phyloP scores from a whole-genome alignment of 176 grass and related monocot genomes.

The Phoenix roebelenii region DNA sequence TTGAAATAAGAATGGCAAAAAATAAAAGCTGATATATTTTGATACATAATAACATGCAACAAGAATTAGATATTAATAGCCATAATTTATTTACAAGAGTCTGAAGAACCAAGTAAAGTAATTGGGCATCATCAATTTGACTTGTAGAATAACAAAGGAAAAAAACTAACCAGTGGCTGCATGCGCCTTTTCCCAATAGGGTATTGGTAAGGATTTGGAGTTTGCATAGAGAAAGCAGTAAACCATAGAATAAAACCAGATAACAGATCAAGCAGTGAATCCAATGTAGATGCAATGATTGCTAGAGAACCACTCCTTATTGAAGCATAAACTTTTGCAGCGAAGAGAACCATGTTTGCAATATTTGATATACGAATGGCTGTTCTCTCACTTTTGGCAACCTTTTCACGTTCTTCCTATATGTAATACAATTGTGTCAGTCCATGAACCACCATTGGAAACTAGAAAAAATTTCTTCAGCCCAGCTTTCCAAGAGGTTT shows the following conservation, averaged over 20 bases:
- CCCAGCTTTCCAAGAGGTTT: background rate
- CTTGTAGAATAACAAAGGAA: background rate
- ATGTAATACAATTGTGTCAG: background rate
- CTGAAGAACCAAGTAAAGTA: too few species aligned
- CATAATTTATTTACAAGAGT: too few species aligned
- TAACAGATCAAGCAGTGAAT: slow-evolving; percentile 88
- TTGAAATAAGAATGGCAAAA: too few species aligned
- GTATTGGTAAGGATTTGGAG: slow-evolving; percentile 91
- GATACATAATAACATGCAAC: too few species aligned
- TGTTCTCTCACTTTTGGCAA: slow-evolving; percentile 71
- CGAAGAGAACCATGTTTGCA: slow-evolving; percentile 96
- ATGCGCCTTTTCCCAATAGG: slow-evolving; percentile 96
- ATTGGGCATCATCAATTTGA: too few species aligned
- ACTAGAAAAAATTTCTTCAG: background rate
- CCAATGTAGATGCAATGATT: slow-evolving; percentile 88
- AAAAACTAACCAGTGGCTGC: slow-evolving; percentile 83
- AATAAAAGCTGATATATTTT: too few species aligned
- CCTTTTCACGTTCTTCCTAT: slow-evolving; percentile 70
- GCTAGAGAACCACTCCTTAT: slow-evolving; percentile 75
- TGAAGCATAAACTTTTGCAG: slow-evolving; percentile 92
- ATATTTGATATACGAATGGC: slow-evolving; percentile 77
- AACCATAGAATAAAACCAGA: slow-evolving; percentile 98
- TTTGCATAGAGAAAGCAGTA: slow-evolving; percentile 94
- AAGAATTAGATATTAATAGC: too few species aligned
- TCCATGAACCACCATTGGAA: too few species aligned